Conservation (phyloP, 2,329 filamentous ascomycete genomes). For the Sporothrix phasma region DNA sequence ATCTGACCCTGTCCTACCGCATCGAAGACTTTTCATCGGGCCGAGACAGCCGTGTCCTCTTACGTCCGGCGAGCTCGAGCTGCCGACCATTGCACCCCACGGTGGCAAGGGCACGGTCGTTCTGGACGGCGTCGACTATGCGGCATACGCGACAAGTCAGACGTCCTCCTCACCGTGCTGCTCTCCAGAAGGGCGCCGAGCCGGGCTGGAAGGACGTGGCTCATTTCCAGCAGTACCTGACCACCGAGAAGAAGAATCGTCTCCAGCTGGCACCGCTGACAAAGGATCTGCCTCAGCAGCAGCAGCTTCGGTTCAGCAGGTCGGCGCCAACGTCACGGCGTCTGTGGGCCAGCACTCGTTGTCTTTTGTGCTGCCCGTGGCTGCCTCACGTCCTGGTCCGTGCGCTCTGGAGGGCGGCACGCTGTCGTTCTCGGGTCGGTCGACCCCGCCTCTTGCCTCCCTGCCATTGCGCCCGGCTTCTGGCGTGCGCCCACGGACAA, state of each 20-base stretch:
- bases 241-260: constrained; percentile 19
- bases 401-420: constrained; percentile 23
- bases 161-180: constrained; percentile 8
- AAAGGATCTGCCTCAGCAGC: constrained; percentile 3
- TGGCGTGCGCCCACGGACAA: constrained; percentile 60
- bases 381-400: constrained; percentile 33
- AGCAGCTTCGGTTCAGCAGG: constrained; percentile 7
- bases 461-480: constrained; percentile 39
- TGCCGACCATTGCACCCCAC: constrained; percentile 34
- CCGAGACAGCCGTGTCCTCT: constrained; percentile 18
- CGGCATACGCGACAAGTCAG: constrained; percentile 34
- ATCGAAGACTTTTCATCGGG: constrained; percentile 32
- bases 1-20: constrained; percentile 35
- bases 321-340: constrained; percentile 23
- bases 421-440: constrained; percentile 15
- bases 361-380: constrained; percentile 27
- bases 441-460: constrained; percentile 5
- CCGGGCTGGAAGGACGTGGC: constrained; percentile 40
- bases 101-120: constrained; percentile 25
- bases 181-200: constrained; percentile 16
- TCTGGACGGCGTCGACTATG: constrained; percentile 23
- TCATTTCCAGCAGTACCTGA: constrained; percentile 40
- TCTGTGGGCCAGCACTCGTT: constrained; percentile 25
- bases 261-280: constrained; percentile 16
- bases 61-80: constrained; percentile 28